Evolutionary conservation across 208 protist species (phyloP).

Genomic region (Phytomonas sp.): DNA sequence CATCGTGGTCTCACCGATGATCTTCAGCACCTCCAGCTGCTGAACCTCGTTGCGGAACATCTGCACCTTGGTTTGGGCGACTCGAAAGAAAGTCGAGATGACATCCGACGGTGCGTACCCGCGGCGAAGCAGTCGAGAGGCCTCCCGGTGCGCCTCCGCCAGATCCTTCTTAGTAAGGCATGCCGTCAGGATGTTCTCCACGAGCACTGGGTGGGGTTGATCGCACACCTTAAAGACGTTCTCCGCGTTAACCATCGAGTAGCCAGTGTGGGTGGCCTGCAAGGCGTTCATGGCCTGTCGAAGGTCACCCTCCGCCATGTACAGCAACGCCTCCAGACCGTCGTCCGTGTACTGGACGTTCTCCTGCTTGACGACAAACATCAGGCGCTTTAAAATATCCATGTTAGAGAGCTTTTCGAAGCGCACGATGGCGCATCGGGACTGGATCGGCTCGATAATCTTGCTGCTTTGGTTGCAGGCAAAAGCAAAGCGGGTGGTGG

Average conservation of each 20-base stretch:
- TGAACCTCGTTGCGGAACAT: slow-evolving; percentile 64
- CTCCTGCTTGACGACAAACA: slow-evolving; percentile 89
- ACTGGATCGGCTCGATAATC: slow-evolving; percentile 99
- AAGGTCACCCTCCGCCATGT: slow-evolving; percentile 97
- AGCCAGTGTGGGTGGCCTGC: slow-evolving; percentile 95
- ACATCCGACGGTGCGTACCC: slow-evolving; percentile 96
- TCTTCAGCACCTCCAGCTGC: slow-evolving; percentile 68
- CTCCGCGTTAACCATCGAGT: slow-evolving; percentile 93
- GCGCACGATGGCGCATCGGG: slow-evolving; percentile 86
- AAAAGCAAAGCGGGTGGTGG: slow-evolving; percentile 97
- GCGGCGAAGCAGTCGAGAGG: slow-evolving; percentile 72
- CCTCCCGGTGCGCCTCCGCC: slow-evolving; percentile 55
- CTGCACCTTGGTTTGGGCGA: slow-evolving; percentile 46
- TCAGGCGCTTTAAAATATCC: slow-evolving; percentile 91
- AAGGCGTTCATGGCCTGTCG: slow-evolving; percentile 97
- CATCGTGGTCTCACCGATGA: slow-evolving; percentile 84
- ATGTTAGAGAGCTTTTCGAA: slow-evolving; percentile 75
- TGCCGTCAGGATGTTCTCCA: slow-evolving; percentile 86
- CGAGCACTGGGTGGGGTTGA: slow-evolving; percentile 94
- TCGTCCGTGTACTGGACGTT: slow-evolving; percentile 89
- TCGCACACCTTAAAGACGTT: slow-evolving; percentile 99
- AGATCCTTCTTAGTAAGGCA: slow-evolving; percentile 81
- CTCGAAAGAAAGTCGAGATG: slow-evolving; percentile 94
- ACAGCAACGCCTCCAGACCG: slow-evolving; percentile 96
- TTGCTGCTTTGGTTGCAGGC: slow-evolving; percentile 98